phyloP scores from a whole-genome alignment of 805 yeast genomes.

The Spathaspora sp. region DNA sequence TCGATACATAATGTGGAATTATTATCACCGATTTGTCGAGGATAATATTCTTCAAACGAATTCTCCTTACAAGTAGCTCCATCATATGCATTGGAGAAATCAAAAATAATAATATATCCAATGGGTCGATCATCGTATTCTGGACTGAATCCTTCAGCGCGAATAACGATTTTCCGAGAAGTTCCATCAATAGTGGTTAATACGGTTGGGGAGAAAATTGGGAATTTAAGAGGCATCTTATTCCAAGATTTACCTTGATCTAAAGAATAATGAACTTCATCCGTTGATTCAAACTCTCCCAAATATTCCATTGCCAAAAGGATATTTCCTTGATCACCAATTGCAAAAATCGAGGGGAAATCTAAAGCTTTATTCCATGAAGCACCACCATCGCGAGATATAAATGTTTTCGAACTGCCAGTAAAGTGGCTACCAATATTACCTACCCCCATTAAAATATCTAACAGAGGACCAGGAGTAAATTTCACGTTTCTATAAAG shows the following conservation, averaged over 20 bases:
- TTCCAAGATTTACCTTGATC: conserved; percentile 75
- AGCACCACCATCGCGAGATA: conserved; percentile 77
- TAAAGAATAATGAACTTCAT: conserved; percentile 47
- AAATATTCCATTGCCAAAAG: conserved; percentile 45
- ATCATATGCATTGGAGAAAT: conserved; percentile 55
- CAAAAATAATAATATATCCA: no score
- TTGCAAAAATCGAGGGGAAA: conserved; percentile 50
- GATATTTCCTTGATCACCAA: conserved; percentile 75
- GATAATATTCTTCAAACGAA: conserved; percentile 67
- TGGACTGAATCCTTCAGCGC: conserved; percentile 59
- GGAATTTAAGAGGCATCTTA: conserved; percentile 41
- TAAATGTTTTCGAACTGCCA: conserved; percentile 41
- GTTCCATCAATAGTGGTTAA: conserved; percentile 70
- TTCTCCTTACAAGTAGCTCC: conserved; percentile 38
- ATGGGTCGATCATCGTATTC: no score
- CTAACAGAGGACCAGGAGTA: conserved; percentile 54
- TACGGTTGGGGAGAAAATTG: conserved; percentile 39
- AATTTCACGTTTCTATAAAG: conserved; percentile 30
- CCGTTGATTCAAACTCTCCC: conserved; percentile 11
- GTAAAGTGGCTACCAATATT: conserved; percentile 25
- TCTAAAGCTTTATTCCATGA: conserved; percentile 60
- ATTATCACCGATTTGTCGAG: conserved; percentile 33
- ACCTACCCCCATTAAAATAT: conserved; percentile 34
- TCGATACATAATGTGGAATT: conserved; percentile 51
- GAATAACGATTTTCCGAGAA: conserved; percentile 54